A percentile compares a stretch with the other conserved stretches of the same genome.
Conservation (phyloP, 169 alveolate genomes). For the Theileria annulata region DNA sequence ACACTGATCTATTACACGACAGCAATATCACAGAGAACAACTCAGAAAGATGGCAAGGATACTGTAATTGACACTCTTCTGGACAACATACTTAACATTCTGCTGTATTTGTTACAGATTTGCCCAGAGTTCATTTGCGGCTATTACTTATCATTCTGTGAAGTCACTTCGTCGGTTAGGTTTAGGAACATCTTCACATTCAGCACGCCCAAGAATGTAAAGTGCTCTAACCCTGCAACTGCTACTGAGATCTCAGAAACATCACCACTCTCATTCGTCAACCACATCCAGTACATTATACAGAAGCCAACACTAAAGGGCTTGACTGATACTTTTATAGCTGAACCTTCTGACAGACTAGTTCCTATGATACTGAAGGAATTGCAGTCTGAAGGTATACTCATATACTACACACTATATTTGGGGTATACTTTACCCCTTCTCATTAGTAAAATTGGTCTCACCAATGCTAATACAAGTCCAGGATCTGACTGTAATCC, state of each 20-base stretch:
- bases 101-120: conserved; percentile 89
- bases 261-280: conserved; percentile 81
- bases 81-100: conserved; percentile 74
- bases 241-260: conserved; percentile 86
- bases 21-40: conserved; percentile 35
- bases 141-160: conserved; percentile 89
- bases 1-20: conserved; percentile 70
- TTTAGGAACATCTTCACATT: conserved; percentile 93
- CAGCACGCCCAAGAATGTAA: conserved; percentile 91
- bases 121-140: conserved; percentile 96
- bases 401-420: conserved; percentile 70
- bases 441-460: conserved; percentile 33
- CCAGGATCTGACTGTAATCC: neutral
- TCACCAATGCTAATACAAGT: conserved; percentile 16
- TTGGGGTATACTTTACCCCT: conserved; percentile 69
- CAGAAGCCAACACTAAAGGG: conserved; percentile 47
- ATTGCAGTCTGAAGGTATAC: conserved; percentile 28
- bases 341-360: conserved; percentile 48
- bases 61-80: neutral
- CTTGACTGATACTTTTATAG: conserved; percentile 49
- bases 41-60: conserved; percentile 30
- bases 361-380: conserved; percentile 53
- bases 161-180: conserved; percentile 89
- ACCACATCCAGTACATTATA: conserved; percentile 56
- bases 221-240: conserved; percentile 91